Conservation (phyloP, 2,329 filamentous ascomycete species). For the Epichloe brachyelytri region DNA sequence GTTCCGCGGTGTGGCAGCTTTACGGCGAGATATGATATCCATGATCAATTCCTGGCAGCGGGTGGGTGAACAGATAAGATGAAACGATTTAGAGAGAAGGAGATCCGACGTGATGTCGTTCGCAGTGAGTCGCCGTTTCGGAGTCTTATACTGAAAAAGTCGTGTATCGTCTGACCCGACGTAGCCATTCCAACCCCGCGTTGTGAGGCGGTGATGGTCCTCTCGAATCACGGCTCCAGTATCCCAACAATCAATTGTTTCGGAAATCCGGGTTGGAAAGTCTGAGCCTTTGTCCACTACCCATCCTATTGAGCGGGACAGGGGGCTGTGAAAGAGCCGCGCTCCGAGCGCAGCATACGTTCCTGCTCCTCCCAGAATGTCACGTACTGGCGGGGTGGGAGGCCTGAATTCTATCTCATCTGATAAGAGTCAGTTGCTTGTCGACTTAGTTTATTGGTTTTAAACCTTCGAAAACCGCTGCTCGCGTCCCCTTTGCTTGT, state of each 20-base stretch:
- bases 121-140: slow-evolving; percentile 70
- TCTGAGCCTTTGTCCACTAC: slow-evolving; percentile 82
- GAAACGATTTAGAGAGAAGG: slow-evolving; percentile 64
- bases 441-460: background rate
- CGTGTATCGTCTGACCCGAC: slow-evolving; percentile 52
- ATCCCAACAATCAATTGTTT: slow-evolving; percentile 58
- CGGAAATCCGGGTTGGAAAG: slow-evolving; percentile 57
- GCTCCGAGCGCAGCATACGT: slow-evolving; percentile 80
- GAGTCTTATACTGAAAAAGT: slow-evolving; percentile 78
- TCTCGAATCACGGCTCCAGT: slow-evolving; percentile 60
- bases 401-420: slow-evolving; percentile 85
- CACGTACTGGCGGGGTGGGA: slow-evolving; percentile 52
- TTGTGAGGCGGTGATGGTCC: slow-evolving; percentile 59
- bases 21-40: slow-evolving; percentile 51
- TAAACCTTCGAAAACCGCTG: background rate
- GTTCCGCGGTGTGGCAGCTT: slow-evolving; percentile 19
- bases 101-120: slow-evolving; percentile 54
- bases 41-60: slow-evolving; percentile 66
- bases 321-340: slow-evolving; percentile 68
- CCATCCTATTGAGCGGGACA: slow-evolving; percentile 65
- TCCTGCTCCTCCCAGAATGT: slow-evolving; percentile 81
- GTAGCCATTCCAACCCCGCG: slow-evolving; percentile 88
- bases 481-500: background rate
- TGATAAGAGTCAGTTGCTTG: slow-evolving; percentile 22
- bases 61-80: slow-evolving; percentile 70